These are phyloP conservation scores for Endothia cerciana DNA, from an alignment of 2,329 filamentous ascomycete genomes.

Conservation along the genomic window DNA sequence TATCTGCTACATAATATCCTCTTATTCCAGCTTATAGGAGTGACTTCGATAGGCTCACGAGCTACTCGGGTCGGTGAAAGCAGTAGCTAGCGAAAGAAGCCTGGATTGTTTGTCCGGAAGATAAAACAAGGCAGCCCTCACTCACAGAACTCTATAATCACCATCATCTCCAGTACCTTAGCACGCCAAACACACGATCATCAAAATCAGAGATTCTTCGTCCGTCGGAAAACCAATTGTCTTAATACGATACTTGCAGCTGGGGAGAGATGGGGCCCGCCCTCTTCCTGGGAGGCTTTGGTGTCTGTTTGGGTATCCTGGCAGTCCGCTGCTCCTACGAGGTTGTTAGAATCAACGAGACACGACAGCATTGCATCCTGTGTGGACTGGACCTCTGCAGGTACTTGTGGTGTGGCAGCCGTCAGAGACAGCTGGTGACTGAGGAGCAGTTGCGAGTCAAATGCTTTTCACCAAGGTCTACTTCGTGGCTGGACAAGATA, in stretches of 20 bases:
- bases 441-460: background rate
- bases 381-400: slow-evolving; percentile 21
- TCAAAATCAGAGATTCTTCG: background rate
- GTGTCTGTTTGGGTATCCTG: slow-evolving; percentile 9
- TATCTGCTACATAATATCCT: too few species aligned
- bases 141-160: background rate
- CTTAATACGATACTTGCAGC: slow-evolving; percentile 7
- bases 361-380: slow-evolving; percentile 16
- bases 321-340: slow-evolving; percentile 11
- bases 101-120: background rate
- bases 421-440: background rate
- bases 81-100: too few species aligned
- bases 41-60: background rate
- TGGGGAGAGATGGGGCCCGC: slow-evolving; percentile 17
- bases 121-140: background rate
- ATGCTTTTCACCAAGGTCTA: background rate
- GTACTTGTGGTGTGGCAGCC: slow-evolving; percentile 13
- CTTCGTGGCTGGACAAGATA: background rate
- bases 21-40: too few species aligned
- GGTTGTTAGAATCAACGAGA: slow-evolving; percentile 1
- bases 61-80: background rate
- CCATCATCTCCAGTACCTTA: background rate
- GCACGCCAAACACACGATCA: background rate
- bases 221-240: background rate
- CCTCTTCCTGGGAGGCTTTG: slow-evolving; percentile 20